Conservation (phyloP, 1,284 basidiomycete genomes). For the Sanghuangporus sanghuang region DNA sequence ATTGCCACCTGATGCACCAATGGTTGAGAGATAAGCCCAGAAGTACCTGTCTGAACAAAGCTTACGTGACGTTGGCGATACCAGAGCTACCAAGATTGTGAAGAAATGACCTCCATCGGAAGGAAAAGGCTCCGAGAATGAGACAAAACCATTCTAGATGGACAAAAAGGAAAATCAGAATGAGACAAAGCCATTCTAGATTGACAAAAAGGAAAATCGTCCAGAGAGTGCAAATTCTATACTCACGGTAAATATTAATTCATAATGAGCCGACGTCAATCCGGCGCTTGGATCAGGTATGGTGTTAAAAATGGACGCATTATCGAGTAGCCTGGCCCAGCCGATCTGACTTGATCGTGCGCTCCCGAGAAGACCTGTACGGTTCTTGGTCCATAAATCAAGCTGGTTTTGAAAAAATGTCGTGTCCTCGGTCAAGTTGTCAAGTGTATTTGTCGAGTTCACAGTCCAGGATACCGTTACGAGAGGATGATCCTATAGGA, state of each 20-base stretch:
- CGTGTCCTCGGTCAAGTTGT: conserved; percentile 22
- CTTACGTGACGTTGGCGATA: conserved; percentile 23
- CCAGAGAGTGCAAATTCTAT: background rate
- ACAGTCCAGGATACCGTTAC: conserved; percentile 27
- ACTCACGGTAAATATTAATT: conserved; percentile 12
- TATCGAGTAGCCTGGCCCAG: conserved; percentile 28
- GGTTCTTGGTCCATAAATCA: conserved; percentile 26
- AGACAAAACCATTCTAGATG: conserved; percentile 5
- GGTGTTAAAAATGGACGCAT: conserved; percentile 27
- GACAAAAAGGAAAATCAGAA: background rate
- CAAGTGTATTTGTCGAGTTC: conserved; percentile 27
- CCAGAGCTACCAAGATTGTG: conserved; percentile 21
- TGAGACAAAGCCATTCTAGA: conserved; percentile 6
- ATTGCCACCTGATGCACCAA: conserved; percentile 32
- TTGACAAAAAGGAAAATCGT: background rate
- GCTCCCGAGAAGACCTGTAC: conserved; percentile 24
- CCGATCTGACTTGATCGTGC: conserved; percentile 19
- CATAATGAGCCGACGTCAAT: conserved; percentile 18
- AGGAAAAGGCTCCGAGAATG: conserved; percentile 4
- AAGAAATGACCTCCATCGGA: conserved; percentile 21
- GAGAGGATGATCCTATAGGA: conserved; percentile 30
- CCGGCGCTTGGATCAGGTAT: conserved; percentile 34
- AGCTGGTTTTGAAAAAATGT: conserved; percentile 20
- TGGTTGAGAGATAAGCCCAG: conserved; percentile 17
- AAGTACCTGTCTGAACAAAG: background rate